Percentiles rank a stretch among this genome's conserved stretches.
These are phyloP conservation scores for Collybia nuda DNA, from an alignment of 768 basidiomycete genomes.

Conservation along the genomic window DNA sequence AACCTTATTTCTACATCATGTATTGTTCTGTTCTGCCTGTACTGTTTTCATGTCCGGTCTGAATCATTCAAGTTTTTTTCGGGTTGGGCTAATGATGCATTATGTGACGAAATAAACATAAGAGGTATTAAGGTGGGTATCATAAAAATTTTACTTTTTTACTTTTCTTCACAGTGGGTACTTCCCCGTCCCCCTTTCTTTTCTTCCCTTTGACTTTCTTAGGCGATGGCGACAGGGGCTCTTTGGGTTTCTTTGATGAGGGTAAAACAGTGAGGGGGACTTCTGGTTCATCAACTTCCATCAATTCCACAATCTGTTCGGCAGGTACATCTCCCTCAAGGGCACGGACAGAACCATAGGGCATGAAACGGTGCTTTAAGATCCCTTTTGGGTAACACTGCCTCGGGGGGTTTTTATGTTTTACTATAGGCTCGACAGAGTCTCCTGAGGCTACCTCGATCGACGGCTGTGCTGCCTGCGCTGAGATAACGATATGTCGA, in stretches of 20 bases:
- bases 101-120: not conserved
- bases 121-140: conserved; percentile 1
- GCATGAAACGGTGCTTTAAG: conserved; percentile 63
- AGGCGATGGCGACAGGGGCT: not conserved
- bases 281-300: conserved; percentile 16
- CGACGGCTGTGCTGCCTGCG: conserved; percentile 42
- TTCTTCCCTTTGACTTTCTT: conserved; percentile 11
- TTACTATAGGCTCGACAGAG: conserved; percentile 16
- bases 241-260: not conserved
- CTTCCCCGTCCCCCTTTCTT: conserved; percentile 12
- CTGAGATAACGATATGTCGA: conserved; percentile 56
- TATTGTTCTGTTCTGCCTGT: conserved; percentile 13
- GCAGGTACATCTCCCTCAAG: conserved; percentile 16
- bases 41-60: conserved; percentile 5
- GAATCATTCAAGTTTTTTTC: conserved; percentile 6
- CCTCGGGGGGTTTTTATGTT: conserved; percentile 53
- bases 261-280: not conserved
- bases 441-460: conserved; percentile 12
- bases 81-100: not conserved
- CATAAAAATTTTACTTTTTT: conserved; percentile 45
- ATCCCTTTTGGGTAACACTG: conserved; percentile 57
- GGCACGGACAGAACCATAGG: conserved; percentile 50
- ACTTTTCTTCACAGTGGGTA: conserved; percentile 33
- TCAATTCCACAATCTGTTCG: conserved; percentile 14
- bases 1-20: conserved; percentile 18